Conservation (phyloP, 2,329 filamentous ascomycete species). For the Alternaria sp. region DNA sequence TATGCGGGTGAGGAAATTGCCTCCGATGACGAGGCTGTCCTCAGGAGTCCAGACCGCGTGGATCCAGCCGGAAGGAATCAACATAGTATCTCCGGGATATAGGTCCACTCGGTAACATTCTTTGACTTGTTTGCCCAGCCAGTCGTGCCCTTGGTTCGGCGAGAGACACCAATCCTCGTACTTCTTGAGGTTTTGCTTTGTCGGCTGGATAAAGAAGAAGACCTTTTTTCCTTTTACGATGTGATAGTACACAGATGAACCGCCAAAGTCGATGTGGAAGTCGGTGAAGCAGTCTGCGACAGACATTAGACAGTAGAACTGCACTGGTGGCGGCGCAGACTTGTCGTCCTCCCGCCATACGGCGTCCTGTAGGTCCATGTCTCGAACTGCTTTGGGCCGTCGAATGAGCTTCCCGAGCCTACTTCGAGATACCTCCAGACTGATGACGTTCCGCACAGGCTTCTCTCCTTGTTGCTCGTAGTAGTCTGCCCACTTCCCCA, state of each 20-base stretch:
- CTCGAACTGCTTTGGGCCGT: constrained; percentile 70
- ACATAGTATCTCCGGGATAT: constrained; percentile 72
- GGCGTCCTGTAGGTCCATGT: constrained; percentile 66
- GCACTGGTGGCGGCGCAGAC: constrained; percentile 68
- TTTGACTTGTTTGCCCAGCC: constrained; percentile 69
- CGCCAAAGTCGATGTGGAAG: constrained; percentile 76
- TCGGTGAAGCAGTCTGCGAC: constrained; percentile 75
- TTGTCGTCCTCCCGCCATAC: constrained; percentile 66
- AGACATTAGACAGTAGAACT: constrained; percentile 75
- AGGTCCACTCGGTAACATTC: constrained; percentile 73
- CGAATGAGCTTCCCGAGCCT: constrained; percentile 68
- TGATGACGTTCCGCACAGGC: constrained; percentile 73
- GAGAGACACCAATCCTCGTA: constrained; percentile 77
- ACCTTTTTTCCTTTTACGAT: constrained; percentile 74
- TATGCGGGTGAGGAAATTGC: constrained; percentile 72
- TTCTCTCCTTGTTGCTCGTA: constrained; percentile 71
- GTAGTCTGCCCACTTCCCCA: constrained; percentile 71
- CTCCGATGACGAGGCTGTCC: constrained; percentile 74
- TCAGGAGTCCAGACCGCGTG: constrained; percentile 75
- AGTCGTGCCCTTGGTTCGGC: constrained; percentile 71
- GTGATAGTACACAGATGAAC: constrained; percentile 75
- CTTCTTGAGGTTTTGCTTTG: constrained; percentile 72
- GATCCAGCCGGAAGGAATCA: constrained; percentile 76
- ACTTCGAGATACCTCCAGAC: constrained; percentile 71
- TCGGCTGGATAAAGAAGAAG: constrained; percentile 75